Evolutionary conservation across 495 filamentous ascomycete species (phyloP), one percentile per base, ranked within the genome.

Genomic region (Penicillium waksmanii): DNA sequence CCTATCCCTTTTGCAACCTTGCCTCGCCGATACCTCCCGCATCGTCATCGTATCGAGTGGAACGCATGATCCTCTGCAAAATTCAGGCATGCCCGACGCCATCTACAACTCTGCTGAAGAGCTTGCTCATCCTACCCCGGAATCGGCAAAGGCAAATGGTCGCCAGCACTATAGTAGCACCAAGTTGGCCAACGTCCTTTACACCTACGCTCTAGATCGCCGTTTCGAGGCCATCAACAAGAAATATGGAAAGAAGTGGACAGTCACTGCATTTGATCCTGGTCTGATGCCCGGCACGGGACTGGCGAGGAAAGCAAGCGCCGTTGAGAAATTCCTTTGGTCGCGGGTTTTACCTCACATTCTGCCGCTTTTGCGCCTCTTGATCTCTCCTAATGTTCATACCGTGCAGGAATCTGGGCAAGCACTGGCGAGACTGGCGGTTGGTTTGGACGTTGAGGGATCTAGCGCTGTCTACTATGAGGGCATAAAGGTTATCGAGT

Each of bases 241-340:
- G 40, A 55, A 54, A 11, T 36, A 57, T 8, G 63, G 63, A 7
- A 61, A 63, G 8, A 60, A 66, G 1, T 74, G 75, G 61, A 73
- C 73, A 1, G 77, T 79, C 0, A 65, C 56, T 10, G 63, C 72
- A 1, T 74, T 78, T 43, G 74, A 82, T 60, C 80, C 80, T 2
- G 78, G 78, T 3, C 66, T 80, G 10, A 77, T 81, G 78, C 76
- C 78, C 12, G 78, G 79, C 1, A 78, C 79, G 5, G 75, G 75
- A 5, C 64, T 82, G 8, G 68, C 60, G 3, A 64, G 80, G 13
- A 65, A 75, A 34, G 48, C 52, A 3, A 42, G 13, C 27, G 17
- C 7, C 3, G 0, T 68, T 8, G 23, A 55, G 15, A 57, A 47
- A 6, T 71, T 70, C 21, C 10, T 73, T 4, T 77, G 72, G 72